Evolutionary conservation across 331 rosid species (phyloP), one percentile per base, ranked within the genome.

Genomic region (Acacia pycnantha): DNA sequence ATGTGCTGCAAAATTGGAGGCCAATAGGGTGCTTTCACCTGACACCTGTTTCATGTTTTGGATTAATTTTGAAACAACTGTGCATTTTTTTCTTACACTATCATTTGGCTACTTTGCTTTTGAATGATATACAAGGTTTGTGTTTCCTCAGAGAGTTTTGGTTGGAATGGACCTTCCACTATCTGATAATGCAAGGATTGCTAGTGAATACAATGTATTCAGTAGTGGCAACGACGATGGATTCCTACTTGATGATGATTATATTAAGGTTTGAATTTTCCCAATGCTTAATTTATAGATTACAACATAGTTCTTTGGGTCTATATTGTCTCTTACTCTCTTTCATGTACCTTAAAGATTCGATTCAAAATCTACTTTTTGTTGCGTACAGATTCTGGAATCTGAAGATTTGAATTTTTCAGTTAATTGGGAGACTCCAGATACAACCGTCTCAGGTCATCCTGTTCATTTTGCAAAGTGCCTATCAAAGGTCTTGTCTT

Each of bases 381-480:
- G 67, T 77, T 81, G 77, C 68, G 37, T 77, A 56, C 84, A 94
- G 98, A 88, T 58, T 81, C 83, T 83, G 56, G 94, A 89, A 53
- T 74, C 87, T 59, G 92, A 91, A 72, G 83, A 76, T 58, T 71
- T 82, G 70, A 85, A 89, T 37, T 62, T 84, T 83, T 85, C 93
- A 68, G 76, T 77, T 51, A 89, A 88, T 70, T 88, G 90, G 94
- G 91, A 83, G 79, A 69, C 64, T 70, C 86, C 93, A 50, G 80
- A 90, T 73, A 56, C 87, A 40, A 58, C 88, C 43, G 68, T 76
- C 81, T 77, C 64, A 54, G 83, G 86, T 84, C 98, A 95, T 91
- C 98, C 99, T 24, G 27, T 93, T 79, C 90, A 86, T 86, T 93
- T 95, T 89, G 86, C 97, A 3, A 95, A 95, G 88, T 89, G 97